Conservation (phyloP, 805 yeast species). For the Candida khao-thaluensis region DNA sequence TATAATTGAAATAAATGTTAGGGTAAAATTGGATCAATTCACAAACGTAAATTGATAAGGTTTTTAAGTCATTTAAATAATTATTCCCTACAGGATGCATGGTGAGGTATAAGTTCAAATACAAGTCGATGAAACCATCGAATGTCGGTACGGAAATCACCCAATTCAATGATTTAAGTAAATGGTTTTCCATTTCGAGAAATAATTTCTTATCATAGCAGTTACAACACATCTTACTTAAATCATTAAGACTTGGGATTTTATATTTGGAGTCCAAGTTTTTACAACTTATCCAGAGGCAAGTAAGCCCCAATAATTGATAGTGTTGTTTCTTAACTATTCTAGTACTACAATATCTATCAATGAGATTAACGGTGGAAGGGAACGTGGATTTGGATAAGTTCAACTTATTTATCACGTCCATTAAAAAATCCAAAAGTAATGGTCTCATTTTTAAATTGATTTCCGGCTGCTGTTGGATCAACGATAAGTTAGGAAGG, state of each 20-base stretch:
- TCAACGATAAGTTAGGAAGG: conserved; percentile 33
- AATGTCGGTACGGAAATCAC: conserved; percentile 58
- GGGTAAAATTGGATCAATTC: conserved; percentile 66
- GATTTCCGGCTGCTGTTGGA: conserved; percentile 48
- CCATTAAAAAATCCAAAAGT: conserved; percentile 44
- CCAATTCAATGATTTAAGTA: conserved; percentile 66
- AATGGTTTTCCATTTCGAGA: conserved; percentile 67
- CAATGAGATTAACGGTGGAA: conserved; percentile 44
- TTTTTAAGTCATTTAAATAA: conserved; percentile 46
- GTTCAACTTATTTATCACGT: conserved; percentile 41
- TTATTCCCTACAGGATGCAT: conserved; percentile 26
- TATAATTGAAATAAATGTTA: conserved; percentile 53
- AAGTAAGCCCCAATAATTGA: conserved; percentile 44
- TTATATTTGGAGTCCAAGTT: conserved; percentile 56
- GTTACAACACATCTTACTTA: conserved; percentile 56
- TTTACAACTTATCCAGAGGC: conserved; percentile 45
- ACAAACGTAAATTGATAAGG: conserved; percentile 60
- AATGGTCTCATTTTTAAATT: conserved; percentile 44
- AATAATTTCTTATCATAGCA: conserved; percentile 56
- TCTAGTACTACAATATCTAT: conserved; percentile 44
- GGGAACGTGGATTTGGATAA: conserved; percentile 43
- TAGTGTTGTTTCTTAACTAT: conserved; percentile 47
- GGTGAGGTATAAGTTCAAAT: conserved; percentile 40
- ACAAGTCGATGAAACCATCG: conserved; percentile 62
- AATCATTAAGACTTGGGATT: conserved; percentile 52